Conservation (phyloP, 768 basidiomycete genomes). For the Lactarius quietus region DNA sequence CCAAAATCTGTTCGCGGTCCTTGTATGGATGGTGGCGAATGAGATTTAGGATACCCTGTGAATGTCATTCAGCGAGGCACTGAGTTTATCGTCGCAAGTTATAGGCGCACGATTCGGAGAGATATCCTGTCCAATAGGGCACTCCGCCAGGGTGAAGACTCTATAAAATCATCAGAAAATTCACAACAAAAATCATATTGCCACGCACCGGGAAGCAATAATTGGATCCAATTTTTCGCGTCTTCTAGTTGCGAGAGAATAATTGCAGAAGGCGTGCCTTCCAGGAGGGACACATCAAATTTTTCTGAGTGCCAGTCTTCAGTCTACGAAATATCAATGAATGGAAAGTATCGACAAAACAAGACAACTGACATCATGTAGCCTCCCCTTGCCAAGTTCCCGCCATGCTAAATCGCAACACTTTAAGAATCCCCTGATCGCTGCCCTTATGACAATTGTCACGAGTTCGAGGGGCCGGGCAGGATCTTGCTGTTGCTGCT, state of each 20-base stretch:
- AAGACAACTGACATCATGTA: slow-evolving; percentile 63
- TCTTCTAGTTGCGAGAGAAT: slow-evolving; percentile 55
- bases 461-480: slow-evolving; percentile 58
- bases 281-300: slow-evolving; percentile 72
- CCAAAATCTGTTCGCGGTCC: slow-evolving; percentile 37
- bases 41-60: slow-evolving; percentile 48
- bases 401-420: slow-evolving; percentile 80
- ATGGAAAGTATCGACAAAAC: slow-evolving; percentile 14
- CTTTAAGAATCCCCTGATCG: slow-evolving; percentile 67
- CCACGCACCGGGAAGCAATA: slow-evolving; percentile 14
- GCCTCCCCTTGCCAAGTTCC: slow-evolving; percentile 69
- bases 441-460: slow-evolving; percentile 63
- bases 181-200: not conserved
- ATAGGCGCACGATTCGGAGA: slow-evolving; percentile 19
- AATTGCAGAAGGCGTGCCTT: slow-evolving; percentile 53
- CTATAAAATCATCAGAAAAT: slow-evolving; percentile 10
- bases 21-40: slow-evolving; percentile 42
- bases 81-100: not conserved
- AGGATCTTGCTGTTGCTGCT: slow-evolving; percentile 35
- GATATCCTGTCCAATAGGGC: slow-evolving; percentile 23
- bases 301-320: slow-evolving; percentile 93
- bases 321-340: slow-evolving; percentile 42
- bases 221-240: slow-evolving; percentile 57
- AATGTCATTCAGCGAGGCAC: not conserved
- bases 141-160: slow-evolving; percentile 20